Base-by-base conservation (phyloP, 257 asterid species). In the Forsythia viridissima region DNA sequence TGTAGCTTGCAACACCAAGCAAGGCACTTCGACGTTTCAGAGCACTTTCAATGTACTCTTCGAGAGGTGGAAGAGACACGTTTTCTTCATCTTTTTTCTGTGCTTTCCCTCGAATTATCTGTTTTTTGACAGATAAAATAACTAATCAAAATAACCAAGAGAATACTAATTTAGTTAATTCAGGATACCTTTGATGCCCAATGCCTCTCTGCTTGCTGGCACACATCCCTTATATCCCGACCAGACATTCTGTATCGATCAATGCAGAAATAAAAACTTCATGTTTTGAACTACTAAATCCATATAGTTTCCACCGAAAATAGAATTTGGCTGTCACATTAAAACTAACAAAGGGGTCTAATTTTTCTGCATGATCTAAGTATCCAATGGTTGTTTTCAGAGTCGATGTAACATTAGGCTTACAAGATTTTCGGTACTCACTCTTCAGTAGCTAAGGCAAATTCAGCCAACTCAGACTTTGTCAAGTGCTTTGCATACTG, bases 201-300 rank as follows among this genome's bases (percentile, higher is more conserved):
- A 48, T 77, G 92, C 86, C 99, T 86, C 89, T 95, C 98, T 2
- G 99, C 97, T 85, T 95, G 99, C 79, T 93, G 99, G 83, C 99
- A 95, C 46, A 93, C 96, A 75, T 93, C 97, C 80, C 94, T 91
- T 73, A 93, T 93, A 85, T 93, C 98, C 48, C 98, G 92, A 57
- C 97, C 99, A 1, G 97, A 94, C 97, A 94, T 90, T 43, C 99
- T 93, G 94, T 76, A 79, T 44, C 34, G 37, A 69, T 39, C 72
- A 74, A 74, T 24, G 11, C 40, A 73, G 40, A 4, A 48, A 46
- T 13, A 55, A 30, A 20, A 76, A 65, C n/a, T 43, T 55, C 21
- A 77, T 63, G 73, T 39, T 11, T 41, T n/a, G 8, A 40, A 71
- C 8, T 16, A 66, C 16, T 73, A 12, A 39, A 20, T n/a, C 15